Evolutionary conservation across 768 basidiomycete species (phyloP), one percentile per base, ranked within the genome.

Genomic region (Baorangia bicolor): DNA sequence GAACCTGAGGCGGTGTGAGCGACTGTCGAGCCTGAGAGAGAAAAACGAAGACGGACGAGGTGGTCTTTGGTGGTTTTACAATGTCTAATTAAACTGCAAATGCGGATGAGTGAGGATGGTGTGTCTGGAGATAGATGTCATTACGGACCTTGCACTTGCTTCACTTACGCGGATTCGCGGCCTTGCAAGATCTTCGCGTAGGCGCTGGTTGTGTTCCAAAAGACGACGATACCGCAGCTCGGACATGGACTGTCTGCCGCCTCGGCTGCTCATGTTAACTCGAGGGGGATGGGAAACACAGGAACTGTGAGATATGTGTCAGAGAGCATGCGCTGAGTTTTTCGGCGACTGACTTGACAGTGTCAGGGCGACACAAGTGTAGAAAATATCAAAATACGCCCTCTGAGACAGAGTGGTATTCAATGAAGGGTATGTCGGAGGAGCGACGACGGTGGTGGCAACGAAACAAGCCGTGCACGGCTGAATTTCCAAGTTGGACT

Each of bases 141-240:
- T 35, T 14, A 76, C 84, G 60, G 57, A 88, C 86, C 79, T 84
- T 23, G 81, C 77, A 55, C 79, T 81, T 44, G 89, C 90, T 67
- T 91, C 89, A 64, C 86, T 87, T 34, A 90, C 84, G 42, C 83
- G 78, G 60, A 88, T 81, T 56, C 89, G 74, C 13, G 88, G 88
- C 53, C 90, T 74, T 16, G 83, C 81, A 34, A 91, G 74, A 65
- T 91, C 90, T 65, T 91, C 89, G 57, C 81, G 74, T 50, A 91
- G 72, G 23, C 89, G 75, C 60, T 82, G 79, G 66, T 90, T 91
- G 69, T 91, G 89, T 69, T 91, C 89, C 33, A 82, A 76, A 52
- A 91, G 75, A 53, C 89, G 78, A n/a, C 89, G 80, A 53, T 90
- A 83, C 77, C 88, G 90, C 72, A 91, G 79, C 75, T 91, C 89